Evolutionary conservation across 176 grass and related monocot genomes (phyloP).

Genomic region (Ananas comosus): DNA sequence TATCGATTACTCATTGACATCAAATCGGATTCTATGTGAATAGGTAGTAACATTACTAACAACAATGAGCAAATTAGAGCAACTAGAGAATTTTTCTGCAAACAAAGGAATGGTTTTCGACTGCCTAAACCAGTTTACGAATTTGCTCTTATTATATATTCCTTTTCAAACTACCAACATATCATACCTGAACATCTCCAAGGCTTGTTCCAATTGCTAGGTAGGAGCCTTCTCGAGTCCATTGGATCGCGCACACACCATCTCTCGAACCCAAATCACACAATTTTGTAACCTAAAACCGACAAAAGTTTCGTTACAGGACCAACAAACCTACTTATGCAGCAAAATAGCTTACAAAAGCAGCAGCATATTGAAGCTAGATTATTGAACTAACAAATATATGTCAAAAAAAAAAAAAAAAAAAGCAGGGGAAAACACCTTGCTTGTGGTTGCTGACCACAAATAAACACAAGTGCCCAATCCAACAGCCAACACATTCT

Average conservation of each 20-base stretch:
- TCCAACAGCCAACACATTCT: constrained; percentile 86
- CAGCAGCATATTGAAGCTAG: neutral
- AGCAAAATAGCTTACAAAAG: neutral
- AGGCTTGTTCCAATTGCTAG: constrained; percentile 83
- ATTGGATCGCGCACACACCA: constrained; percentile 78
- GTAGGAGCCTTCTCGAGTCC: constrained; percentile 88
- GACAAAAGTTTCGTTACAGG: neutral
- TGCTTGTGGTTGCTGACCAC: constrained; percentile 90
- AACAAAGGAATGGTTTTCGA: too few species aligned
- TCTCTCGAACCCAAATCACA: constrained; percentile 82
- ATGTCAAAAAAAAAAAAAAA: neutral
- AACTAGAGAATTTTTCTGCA: too few species aligned
- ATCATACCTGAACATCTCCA: constrained; percentile 95
- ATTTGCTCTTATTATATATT: too few species aligned
- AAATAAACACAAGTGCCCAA: constrained; percentile 86
- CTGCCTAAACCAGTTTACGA: too few species aligned
- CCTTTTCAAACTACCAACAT: neutral
- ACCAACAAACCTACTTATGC: too few species aligned
- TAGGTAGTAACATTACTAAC: too few species aligned
- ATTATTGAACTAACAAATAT: neutral
- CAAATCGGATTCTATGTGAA: too few species aligned
- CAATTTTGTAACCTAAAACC: constrained; percentile 67
- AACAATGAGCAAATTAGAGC: too few species aligned
- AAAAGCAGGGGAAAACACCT: constrained; percentile 25
- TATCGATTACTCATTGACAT: too few species aligned